phyloP scores from a whole-genome alignment of 345 rosid species.

The Pelargonium nanum region DNA sequence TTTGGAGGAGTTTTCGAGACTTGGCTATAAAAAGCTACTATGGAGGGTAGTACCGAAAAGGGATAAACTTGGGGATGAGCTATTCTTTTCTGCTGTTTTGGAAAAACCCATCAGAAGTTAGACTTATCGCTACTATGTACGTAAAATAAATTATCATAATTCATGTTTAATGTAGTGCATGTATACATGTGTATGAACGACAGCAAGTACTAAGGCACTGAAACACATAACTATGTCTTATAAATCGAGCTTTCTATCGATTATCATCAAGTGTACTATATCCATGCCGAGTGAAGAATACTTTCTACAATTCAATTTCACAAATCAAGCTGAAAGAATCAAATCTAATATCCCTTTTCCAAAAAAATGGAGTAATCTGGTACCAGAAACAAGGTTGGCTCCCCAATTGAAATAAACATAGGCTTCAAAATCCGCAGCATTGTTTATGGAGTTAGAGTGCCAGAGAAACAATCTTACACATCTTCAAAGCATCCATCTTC shows the following conservation, averaged over 20 bases:
- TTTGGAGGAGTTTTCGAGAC: slow-evolving; percentile 31
- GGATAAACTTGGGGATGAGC: slow-evolving; percentile 32
- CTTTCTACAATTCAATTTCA: neutral
- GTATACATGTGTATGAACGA: neutral
- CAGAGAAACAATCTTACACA: neutral
- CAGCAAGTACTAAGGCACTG: neutral
- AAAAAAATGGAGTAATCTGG: slow-evolving; percentile 6
- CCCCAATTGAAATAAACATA: slow-evolving; percentile 1
- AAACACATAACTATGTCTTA: neutral
- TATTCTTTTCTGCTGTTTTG: slow-evolving; percentile 45
- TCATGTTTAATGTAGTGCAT: neutral
- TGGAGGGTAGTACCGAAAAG: slow-evolving; percentile 42
- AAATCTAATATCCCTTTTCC: slow-evolving; percentile 2
- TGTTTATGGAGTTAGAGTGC: slow-evolving; percentile 3
- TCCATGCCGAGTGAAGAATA: neutral
- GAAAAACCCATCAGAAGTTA: slow-evolving; percentile 38
- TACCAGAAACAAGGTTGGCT: neutral
- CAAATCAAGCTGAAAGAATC: neutral
- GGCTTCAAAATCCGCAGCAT: slow-evolving; percentile 1
- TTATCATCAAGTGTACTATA: neutral
- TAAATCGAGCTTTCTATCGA: neutral
- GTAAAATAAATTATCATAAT: neutral
- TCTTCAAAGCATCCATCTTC: neutral
- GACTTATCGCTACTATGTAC: too few relatives aligned
- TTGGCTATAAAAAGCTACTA: slow-evolving; percentile 30